Percentiles rank a stretch among this genome's conserved stretches.
phyloP scores from a whole-genome alignment of 2,329 filamentous ascomycete species.

The Sordariomycetes sp. region DNA sequence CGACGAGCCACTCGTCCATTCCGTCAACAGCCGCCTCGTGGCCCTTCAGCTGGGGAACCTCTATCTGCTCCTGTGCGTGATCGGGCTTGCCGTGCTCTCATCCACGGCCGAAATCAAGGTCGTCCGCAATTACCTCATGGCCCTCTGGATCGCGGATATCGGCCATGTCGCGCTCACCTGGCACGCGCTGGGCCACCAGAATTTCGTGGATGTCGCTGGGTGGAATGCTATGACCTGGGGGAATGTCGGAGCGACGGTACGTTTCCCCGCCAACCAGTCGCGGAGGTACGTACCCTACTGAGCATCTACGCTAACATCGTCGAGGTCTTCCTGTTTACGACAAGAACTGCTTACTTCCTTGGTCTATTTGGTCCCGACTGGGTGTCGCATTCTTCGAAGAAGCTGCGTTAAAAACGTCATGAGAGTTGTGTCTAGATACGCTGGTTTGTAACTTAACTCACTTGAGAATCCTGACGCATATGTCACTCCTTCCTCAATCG shows the following conservation, averaged over 20 bases:
- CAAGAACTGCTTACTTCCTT: constrained; percentile 41
- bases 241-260: constrained; percentile 53
- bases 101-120: constrained; percentile 52
- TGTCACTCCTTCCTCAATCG: background rate
- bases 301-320: background rate
- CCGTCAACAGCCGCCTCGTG: constrained; percentile 38
- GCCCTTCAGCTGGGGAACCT: constrained; percentile 57
- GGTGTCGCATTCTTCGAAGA: background rate
- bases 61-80: constrained; percentile 51
- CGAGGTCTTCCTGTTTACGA: constrained; percentile 39
- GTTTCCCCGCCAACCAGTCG: constrained; percentile 12
- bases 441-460: background rate
- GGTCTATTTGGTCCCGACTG: constrained; percentile 43
- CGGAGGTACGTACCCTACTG: no score
- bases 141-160: constrained; percentile 52
- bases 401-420: background rate
- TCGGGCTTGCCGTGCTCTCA: constrained; percentile 51
- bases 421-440: background rate
- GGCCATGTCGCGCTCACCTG: constrained; percentile 51
- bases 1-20: constrained; percentile 18
- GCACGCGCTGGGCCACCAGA: constrained; percentile 42
- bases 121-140: constrained; percentile 52
- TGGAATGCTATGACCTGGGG: constrained; percentile 67
- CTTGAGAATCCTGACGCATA: background rate
- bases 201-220: constrained; percentile 32